Base-by-base conservation (phyloP, 495 filamentous ascomycete species). In the Talaromyces thailandensis region DNA sequence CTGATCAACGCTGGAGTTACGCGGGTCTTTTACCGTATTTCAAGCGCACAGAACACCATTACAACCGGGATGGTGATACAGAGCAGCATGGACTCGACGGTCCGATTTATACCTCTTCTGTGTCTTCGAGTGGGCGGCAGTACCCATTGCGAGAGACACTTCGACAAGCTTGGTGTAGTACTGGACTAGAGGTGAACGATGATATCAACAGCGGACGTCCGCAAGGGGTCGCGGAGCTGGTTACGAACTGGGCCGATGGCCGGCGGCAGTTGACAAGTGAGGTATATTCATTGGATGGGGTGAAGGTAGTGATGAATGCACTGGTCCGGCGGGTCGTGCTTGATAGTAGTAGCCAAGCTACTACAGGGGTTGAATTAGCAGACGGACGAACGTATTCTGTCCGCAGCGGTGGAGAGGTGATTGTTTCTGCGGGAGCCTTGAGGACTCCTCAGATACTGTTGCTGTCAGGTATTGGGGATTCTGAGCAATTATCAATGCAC, bases 391-490 rank as follows among this genome's bases (percentile, higher is more conserved):
- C 6, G 11, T 58, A 9, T 29, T 40, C 35, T 9, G 35, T 40
- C 6, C 16, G 55, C 6, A 71, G 71, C 1, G 62, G 64, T n/a
- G 61, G 71, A 6, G 84, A 87, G 51, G 67, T 77, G 16, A 67
- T 77, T 45, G 29, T 77, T 7, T 66, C 65, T 12, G 61, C 63
- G 5, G 75, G 75, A 9, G 65, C 69, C 4, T 66, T 73, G 45
- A 66, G 65, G 12, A 72, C 75, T 0, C 75, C 75, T 0, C 69
- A 75, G 58, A 18, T 79, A 2, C 69, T 79, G 6, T 63, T 74
- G 65, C 67, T 76, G 25, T 75, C 73, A 4, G 76, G 75, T 6
- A 71, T 79, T 26, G 76, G 76, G 0, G 66, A 72, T 0, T 48
- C 48, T 4, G 58, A 63, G 16, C 40, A 70, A 18, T 66, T 79